These are phyloP conservation scores for Exophiala xenobiotica DNA, from an alignment of 2,329 filamentous ascomycete species.

Conservation along the genomic window DNA sequence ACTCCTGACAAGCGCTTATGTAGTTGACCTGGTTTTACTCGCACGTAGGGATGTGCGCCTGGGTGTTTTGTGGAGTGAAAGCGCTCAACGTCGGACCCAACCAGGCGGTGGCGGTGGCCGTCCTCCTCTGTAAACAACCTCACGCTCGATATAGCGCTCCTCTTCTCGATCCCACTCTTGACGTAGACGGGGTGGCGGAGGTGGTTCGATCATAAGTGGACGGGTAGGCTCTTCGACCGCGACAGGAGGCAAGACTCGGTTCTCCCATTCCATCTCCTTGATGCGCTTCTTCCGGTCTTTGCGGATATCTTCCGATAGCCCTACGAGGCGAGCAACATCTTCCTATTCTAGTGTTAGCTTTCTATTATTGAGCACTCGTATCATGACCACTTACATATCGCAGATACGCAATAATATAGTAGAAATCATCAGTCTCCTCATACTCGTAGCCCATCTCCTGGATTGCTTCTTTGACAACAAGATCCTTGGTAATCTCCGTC, in stretches of 20 bases:
- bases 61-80: too few species aligned
- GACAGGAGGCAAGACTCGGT: slow-evolving; percentile 32
- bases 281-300: slow-evolving; percentile 60
- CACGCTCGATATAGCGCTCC: slow-evolving; percentile 31
- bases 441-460: slow-evolving; percentile 81
- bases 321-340: slow-evolving; percentile 79
- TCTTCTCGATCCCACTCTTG: slow-evolving; percentile 31
- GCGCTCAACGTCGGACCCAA: slow-evolving; percentile 25
- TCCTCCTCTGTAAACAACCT: slow-evolving; percentile 30
- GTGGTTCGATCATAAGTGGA: slow-evolving; percentile 27
- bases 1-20: too few species aligned
- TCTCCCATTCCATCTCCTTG: slow-evolving; percentile 56
- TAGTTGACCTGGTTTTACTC: too few species aligned
- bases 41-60: too few species aligned
- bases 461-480: slow-evolving; percentile 84
- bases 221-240: slow-evolving; percentile 17
- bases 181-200: slow-evolving; percentile 23
- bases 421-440: slow-evolving; percentile 85
- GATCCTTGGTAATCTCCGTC: slow-evolving; percentile 95
- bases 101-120: slow-evolving; percentile 28
- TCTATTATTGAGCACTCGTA: neutral
- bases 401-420: slow-evolving; percentile 90
- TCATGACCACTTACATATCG: slow-evolving; percentile 65
- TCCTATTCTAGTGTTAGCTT: slow-evolving; percentile 57
- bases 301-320: slow-evolving; percentile 79